phyloP scores from a whole-genome alignment of 306 rosid genomes.

The Purshia tridentata region DNA sequence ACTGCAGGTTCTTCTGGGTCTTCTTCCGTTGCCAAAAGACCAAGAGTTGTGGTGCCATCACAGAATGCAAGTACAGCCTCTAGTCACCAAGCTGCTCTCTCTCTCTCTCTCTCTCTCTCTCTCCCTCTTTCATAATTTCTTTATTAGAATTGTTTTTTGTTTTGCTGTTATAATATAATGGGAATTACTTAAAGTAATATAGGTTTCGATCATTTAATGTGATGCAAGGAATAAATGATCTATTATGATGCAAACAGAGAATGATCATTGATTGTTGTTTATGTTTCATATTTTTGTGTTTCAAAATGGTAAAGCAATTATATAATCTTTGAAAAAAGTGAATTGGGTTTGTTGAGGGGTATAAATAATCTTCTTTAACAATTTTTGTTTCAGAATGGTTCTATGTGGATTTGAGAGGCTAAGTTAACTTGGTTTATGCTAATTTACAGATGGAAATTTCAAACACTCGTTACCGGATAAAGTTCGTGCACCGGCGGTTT shows the following conservation, averaged over 20 bases:
- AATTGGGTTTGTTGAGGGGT: neutral
- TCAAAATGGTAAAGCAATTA: neutral
- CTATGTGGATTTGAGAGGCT: neutral
- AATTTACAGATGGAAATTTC: slow-evolving; percentile 57
- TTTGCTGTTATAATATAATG: neutral
- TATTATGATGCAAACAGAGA: neutral
- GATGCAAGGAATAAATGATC: neutral
- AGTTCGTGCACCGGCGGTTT: slow-evolving; percentile 65
- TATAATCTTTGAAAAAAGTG: neutral
- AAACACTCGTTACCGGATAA: slow-evolving; percentile 61
- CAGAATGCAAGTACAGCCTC: slow-evolving; percentile 47
- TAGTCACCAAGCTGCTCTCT: slow-evolving; percentile 8
- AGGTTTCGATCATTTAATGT: neutral
- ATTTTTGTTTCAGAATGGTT: neutral
- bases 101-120: neutral
- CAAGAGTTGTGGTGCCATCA: slow-evolving; percentile 39
- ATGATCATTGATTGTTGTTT: neutral
- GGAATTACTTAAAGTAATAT: neutral
- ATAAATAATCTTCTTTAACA: neutral
- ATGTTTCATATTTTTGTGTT: neutral
- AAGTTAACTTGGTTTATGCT: slow-evolving; percentile 6
- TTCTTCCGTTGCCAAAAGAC: slow-evolving; percentile 60
- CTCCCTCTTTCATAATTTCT: neutral
- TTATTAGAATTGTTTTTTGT: neutral
- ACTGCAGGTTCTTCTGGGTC: slow-evolving; percentile 35